Base-by-base conservation (phyloP, 345 rosid genomes). In the Rhodamnia argentea region DNA sequence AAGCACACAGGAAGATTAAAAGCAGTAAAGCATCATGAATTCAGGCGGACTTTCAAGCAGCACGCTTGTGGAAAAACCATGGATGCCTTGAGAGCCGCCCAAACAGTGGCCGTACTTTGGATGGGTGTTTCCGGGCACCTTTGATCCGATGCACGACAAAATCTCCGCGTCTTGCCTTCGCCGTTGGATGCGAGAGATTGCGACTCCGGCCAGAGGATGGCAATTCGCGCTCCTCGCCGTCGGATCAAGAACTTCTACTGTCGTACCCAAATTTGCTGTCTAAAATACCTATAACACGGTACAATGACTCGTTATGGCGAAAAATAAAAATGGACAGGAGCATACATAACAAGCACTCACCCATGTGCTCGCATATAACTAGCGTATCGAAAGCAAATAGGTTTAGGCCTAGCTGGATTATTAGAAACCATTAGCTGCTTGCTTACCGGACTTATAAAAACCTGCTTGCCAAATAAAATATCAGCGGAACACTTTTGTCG, bases 131-230 rank as follows among this genome's bases (percentile, higher is more conserved):
- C 20, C 1, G 16, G 37, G 16, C 7, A 27, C 3, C 22, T 27
- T 27, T 27, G 4, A 14, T 60, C 3, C 20, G 0, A 60, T 3
- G 0, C 5, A 3, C 0, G 0, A 60, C 6, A 60, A 60, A 60
- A 27, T 27, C 0, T 0, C 0, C 2, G 0, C 13, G 10, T 0
- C 2, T 0, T 27, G 20, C 3, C 2, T n/a, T 62, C 1, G 7
- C 0, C 4, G 1, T 62, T 11, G 1, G 5, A 62, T 7, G 40
- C 22, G n/a, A 4, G 11, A 29, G 5, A 62, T 14, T 15, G 22
- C 2, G 3, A 62, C 16, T 3, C 3, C 5, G 1, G 37, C 0
- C 5, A 5, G 27, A 5, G 42, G 42, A 15, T 62, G 22, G 40
- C 22, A 62, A 62, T 10, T 62, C 11, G 0, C 11, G 0, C 18